phyloP scores from a whole-genome alignment of 2,329 filamentous ascomycete species.

The Aspergillus novoparasiticus region DNA sequence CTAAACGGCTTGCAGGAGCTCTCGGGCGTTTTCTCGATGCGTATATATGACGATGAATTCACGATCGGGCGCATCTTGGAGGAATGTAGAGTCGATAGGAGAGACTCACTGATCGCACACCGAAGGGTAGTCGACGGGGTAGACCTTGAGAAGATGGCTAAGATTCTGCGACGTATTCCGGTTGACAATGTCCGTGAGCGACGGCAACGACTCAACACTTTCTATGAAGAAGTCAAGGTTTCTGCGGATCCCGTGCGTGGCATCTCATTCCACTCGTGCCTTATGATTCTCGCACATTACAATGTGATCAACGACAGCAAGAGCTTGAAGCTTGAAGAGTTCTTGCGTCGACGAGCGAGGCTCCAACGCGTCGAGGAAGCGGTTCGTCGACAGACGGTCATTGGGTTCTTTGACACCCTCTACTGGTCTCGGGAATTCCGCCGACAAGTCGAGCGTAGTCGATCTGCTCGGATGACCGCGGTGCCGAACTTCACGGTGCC shows the following conservation, averaged over 20 bases:
- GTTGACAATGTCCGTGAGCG: conserved; percentile 72
- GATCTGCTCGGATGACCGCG: conserved; percentile 72
- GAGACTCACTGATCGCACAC: conserved; percentile 44
- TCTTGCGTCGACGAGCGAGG: conserved; percentile 82
- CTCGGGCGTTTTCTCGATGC: conserved; percentile 95
- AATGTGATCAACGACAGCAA: conserved; percentile 99
- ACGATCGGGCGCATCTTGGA: conserved; percentile 86
- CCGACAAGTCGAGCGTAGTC: conserved; percentile 71
- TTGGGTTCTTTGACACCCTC: conserved; percentile 93
- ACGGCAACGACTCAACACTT: conserved; percentile 82
- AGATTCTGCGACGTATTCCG: conserved; percentile 72
- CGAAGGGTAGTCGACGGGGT: conserved; percentile 56
- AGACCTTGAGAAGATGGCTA: conserved; percentile 75
- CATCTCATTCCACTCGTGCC: conserved; percentile 85
- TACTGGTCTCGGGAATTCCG: conserved; percentile 86
- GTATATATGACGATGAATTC: conserved; percentile 89
- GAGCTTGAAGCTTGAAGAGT: conserved; percentile 91
- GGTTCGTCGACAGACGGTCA: conserved; percentile 83
- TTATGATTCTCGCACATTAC: conserved; percentile 97
- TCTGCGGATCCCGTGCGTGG: conserved; percentile 87
- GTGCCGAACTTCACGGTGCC: conserved; percentile 82
- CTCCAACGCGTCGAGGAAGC: conserved; percentile 94
- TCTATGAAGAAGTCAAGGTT: conserved; percentile 95
- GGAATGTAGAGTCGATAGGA: conserved; percentile 67
- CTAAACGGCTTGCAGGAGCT: conserved; percentile 60